Evolutionary conservation across 371 early-diverging fungal species (phyloP), one percentile per base, ranked within the genome.

Genomic region (Syncephalastrum racemosum): DNA sequence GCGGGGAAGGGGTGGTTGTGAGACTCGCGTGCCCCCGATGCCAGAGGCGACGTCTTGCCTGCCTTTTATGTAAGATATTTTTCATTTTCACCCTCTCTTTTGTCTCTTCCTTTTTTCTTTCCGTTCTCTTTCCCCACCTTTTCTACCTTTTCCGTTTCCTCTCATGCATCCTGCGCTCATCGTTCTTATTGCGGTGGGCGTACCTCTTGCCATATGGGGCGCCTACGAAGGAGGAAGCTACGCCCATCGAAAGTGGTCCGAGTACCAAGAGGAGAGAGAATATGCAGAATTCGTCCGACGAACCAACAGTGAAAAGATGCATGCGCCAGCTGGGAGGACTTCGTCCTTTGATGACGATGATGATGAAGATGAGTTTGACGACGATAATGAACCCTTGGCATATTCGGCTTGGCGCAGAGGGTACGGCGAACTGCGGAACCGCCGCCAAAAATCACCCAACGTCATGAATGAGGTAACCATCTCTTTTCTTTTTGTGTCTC

Each of bases 271-370:
- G 48, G 59, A 61, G 40, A 54, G 52, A 25, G 53, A 58, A 36
- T 73, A 73, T 50, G 68, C 70, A 52, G 68, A 70, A 20, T 73
- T 63, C 53, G 54, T 70, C 8, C 58, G 59, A 41, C 46, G 50
- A 31, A 12, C 36, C 13, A 40, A 62, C 45, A 53, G 48, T 23
- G 73, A 73, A 56, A 68, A 73, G 13, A 48, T 49, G 20, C 40
- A 51, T 14, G 41, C 3, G 10, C n/a, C 13, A 10, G 25, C 15
- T 45, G 40, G 36, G 19, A 14, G 57, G 46, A 6, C 27, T 27
- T 31, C 25, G 22, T 53, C 53, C 50, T 1, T 50, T 2, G 46
- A 58, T 41, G 31, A 61, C 10, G 20, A 52, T 22, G 60, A 62
- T 4, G 61, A 54, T 14, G 52, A 59, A 1, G 54, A 51, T 12